Base-by-base conservation (phyloP, 371 early-diverging fungal species). In the Cokeromyces recurvatus region DNA sequence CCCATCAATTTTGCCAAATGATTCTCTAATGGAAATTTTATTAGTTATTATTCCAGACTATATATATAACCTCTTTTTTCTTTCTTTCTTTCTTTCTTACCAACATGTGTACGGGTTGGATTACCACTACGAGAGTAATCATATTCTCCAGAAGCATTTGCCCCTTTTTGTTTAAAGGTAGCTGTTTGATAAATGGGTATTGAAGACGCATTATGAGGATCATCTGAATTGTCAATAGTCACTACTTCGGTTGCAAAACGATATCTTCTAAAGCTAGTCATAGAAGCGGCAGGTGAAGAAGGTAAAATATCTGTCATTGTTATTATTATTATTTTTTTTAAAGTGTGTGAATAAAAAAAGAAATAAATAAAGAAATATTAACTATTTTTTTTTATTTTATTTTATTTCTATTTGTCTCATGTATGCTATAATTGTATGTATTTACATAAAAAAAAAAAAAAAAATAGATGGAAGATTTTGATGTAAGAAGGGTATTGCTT, bases 101-200 rank as follows among this genome's bases (percentile, higher is more conserved):
- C 92, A 46, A 92, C 68, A 44, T 81, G 81, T n/a, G 89, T 79
- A 16, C 95, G 75, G 15, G 93, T 92, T 5, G 95, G 95, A 63
- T 94, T 94, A 14, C 93, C 93, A 44, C 84, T 83, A 32, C 95
- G 78, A 41, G 89, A 82, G 57, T 94, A 94, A 72, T 97, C 98
- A 61, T 90, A 97, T 52, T 92, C 91, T 15, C 95, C 93, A 57
- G 81, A 79, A 39, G 87, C 92, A 14, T 76, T 77, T 1, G 89
- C 87, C 7, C 77, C 66, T 16, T 62, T 59, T 67, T 95, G 95
- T 69, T 92, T 95, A 71, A 97, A 97, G 1, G 97, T 97, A 11
- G 97, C 97, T 0, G 95, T 89, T 61, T 95, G 95, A 77, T 95
- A 95, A 54, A 97, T 92, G 24, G 97, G 97, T 21, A 92, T 86